phyloP scores from a whole-genome alignment of 495 filamentous ascomycete species.

The Aspergillus diversus region DNA sequence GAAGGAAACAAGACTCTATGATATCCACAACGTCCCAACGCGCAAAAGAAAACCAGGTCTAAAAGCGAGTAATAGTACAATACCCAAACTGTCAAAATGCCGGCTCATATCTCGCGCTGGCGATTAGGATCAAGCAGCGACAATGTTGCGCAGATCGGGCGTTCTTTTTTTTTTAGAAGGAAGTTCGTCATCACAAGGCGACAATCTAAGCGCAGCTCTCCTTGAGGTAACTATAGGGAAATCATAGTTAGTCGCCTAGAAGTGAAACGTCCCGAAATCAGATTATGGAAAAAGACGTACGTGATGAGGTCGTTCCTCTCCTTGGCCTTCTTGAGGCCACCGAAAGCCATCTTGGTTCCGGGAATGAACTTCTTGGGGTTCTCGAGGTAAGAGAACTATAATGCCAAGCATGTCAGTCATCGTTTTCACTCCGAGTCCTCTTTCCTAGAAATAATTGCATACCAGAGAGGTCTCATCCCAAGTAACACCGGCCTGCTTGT shows the following conservation, averaged over 20 bases:
- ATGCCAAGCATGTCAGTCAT: slow-evolving; percentile 23
- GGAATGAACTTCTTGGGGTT: slow-evolving; percentile 97
- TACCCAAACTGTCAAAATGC: slow-evolving; percentile 35
- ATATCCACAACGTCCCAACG: slow-evolving; percentile 28
- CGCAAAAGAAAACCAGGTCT: slow-evolving; percentile 33
- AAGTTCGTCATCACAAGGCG: slow-evolving; percentile 10
- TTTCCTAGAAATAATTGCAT: slow-evolving; percentile 36
- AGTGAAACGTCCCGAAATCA: not conserved
- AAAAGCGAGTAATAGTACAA: slow-evolving; percentile 46
- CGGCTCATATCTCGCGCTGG: slow-evolving; percentile 25
- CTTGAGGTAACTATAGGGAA: slow-evolving; percentile 63
- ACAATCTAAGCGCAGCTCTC: slow-evolving; percentile 58
- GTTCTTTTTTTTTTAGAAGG: slow-evolving; percentile 25
- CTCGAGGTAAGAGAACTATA: slow-evolving; percentile 83
- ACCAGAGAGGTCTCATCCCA: slow-evolving; percentile 91
- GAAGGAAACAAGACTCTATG: slow-evolving; percentile 31
- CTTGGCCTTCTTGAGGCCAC: slow-evolving; percentile 99
- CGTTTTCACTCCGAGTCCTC: not conserved
- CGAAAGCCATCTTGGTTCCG: slow-evolving; percentile 99
- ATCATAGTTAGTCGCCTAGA: slow-evolving; percentile 13
- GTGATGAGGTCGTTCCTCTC: slow-evolving; percentile 99
- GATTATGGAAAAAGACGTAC: slow-evolving; percentile 56
- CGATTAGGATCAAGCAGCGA: slow-evolving; percentile 5
- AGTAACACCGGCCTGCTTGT: slow-evolving; percentile 91
- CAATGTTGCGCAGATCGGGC: slow-evolving; percentile 27